phyloP scores from a whole-genome alignment of 768 basidiomycete genomes.

The Termitomyces titanicus region DNA sequence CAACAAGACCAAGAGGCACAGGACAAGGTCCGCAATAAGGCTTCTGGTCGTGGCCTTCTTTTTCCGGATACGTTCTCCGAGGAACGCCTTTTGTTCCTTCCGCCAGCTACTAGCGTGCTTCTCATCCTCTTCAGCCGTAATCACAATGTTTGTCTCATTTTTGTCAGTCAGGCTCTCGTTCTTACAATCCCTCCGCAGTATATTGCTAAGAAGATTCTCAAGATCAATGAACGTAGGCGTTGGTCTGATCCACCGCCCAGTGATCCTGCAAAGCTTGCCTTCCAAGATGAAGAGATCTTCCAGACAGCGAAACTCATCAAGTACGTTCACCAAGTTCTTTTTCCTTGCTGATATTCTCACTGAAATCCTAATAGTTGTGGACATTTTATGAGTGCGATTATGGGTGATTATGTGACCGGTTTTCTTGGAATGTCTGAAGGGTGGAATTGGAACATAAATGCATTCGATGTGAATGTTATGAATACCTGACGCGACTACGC shows the following conservation, averaged over 20 bases:
- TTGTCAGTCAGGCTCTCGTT: neutral
- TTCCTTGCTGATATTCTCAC: too few relatives aligned
- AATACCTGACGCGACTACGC: neutral
- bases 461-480: conserved; percentile 26
- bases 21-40: conserved; percentile 44
- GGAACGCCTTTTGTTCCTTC: conserved; percentile 46
- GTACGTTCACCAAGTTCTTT: too few relatives aligned
- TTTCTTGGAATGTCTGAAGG: conserved; percentile 50
- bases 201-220: conserved; percentile 47
- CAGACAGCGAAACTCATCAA: conserved; percentile 54
- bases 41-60: conserved; percentile 45
- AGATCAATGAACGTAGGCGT: conserved; percentile 49
- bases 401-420: conserved; percentile 42
- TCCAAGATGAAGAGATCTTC: conserved; percentile 57
- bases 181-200: conserved; percentile 24
- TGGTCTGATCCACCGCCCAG: conserved; percentile 41
- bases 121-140: conserved; percentile 56
- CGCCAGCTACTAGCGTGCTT: conserved; percentile 50
- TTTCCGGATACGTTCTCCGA: conserved; percentile 55
- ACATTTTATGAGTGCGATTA: conserved; percentile 51
- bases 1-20: conserved; percentile 33
- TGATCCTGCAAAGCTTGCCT: conserved; percentile 18
- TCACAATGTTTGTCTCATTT: conserved; percentile 43
- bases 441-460: conserved; percentile 47
- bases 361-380: conserved; percentile 32